A percentile compares a stretch with the other conserved stretches of the same genome.
Evolutionary conservation across 441 rosid species (phyloP).

Genomic region (Pelargonium cotyledonis): DNA sequence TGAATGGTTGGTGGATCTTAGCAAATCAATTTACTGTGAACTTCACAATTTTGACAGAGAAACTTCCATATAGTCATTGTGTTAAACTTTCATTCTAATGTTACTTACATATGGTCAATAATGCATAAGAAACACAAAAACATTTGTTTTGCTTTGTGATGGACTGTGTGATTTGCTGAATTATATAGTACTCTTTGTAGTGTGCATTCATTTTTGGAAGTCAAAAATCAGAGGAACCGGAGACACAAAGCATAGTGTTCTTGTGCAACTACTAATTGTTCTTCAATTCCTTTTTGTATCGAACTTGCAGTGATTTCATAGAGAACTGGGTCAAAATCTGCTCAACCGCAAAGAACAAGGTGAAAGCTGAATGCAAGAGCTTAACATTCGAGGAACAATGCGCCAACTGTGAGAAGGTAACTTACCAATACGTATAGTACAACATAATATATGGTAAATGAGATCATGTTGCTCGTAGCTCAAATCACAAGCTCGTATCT

Average conservation of each 20-base stretch:
- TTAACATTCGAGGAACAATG: conserved; percentile 47
- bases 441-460: no score
- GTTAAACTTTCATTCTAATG: not conserved
- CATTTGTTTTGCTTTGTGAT: not conserved
- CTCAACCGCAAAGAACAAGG: conserved; percentile 74
- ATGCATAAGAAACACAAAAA: not conserved
- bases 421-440: not conserved
- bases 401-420: conserved; percentile 58
- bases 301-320: conserved; percentile 70
- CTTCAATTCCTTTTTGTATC: not conserved
- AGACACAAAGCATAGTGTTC: not conserved
- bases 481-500: no score
- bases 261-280: not conserved
- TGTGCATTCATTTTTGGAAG: not conserved
- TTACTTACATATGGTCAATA: not conserved
- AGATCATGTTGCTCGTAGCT: no score
- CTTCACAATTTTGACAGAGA: not conserved
- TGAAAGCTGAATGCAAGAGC: conserved; percentile 39
- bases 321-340: conserved; percentile 95
- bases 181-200: not conserved
- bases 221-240: not conserved
- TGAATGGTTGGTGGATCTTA: not conserved
- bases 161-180: not conserved
- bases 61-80: not conserved
- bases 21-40: not conserved